phyloP scores from a whole-genome alignment of 1,139 yeast genomes.

The Candida sojae region DNA sequence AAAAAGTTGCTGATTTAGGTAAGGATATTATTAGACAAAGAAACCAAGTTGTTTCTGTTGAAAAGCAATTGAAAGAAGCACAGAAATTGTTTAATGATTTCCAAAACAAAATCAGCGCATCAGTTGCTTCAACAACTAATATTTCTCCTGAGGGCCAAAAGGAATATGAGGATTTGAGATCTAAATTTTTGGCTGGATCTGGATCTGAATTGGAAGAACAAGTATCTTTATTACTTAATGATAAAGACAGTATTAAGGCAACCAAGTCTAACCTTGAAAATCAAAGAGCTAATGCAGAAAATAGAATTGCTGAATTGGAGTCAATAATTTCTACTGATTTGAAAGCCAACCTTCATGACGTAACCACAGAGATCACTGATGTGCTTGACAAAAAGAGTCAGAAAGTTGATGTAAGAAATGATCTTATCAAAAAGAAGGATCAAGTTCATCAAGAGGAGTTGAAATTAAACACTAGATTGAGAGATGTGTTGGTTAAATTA shows the following conservation, averaged over 20 bases:
- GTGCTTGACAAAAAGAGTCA: constrained; percentile 35
- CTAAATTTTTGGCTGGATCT: constrained; percentile 54
- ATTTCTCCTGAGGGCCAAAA: constrained; percentile 44
- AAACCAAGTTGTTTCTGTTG: constrained; percentile 38
- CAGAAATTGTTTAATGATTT: constrained; percentile 42
- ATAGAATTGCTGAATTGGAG: constrained; percentile 39
- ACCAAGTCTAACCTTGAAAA: constrained; percentile 42
- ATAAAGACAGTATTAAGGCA: constrained; percentile 42
- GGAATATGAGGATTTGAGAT: constrained; percentile 64
- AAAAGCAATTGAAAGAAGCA: constrained; percentile 51
- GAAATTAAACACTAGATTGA: constrained; percentile 62
- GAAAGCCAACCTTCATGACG: constrained; percentile 33
- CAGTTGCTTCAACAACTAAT: constrained; percentile 33
- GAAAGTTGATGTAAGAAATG: constrained; percentile 43
- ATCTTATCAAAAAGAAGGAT: constrained; percentile 48
- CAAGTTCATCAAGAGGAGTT: constrained; percentile 49
- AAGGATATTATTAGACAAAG: constrained; percentile 58
- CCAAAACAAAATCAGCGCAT: constrained; percentile 38
- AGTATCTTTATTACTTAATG: constrained; percentile 43
- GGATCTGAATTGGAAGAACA: constrained; percentile 62
- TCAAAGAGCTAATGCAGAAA: constrained; percentile 44
- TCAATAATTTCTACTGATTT: constrained; percentile 33
- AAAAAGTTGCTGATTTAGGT: constrained; percentile 54
- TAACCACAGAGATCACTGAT: constrained; percentile 33
- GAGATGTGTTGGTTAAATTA: constrained; percentile 59